phyloP scores from a whole-genome alignment of 179 eudicot genomes.

The Spinacia oleracea region DNA sequence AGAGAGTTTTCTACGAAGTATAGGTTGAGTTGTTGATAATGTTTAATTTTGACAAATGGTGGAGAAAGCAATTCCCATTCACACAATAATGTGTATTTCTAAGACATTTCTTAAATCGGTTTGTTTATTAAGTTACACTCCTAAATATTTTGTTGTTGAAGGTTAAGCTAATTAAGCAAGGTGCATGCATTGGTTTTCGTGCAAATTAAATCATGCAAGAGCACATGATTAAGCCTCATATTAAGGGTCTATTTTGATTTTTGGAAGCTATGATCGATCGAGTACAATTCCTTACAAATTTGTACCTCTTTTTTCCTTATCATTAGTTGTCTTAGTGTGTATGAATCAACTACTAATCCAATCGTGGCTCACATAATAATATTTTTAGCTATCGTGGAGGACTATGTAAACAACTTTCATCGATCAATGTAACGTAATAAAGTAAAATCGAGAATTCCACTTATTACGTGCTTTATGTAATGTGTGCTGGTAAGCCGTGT shows the following conservation, averaged over 20 bases:
- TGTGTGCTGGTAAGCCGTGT: too few relatives aligned
- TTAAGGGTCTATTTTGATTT: slow-evolving; percentile 5
- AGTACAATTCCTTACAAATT: not conserved
- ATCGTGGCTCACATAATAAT: too few relatives aligned
- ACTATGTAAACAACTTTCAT: too few relatives aligned
- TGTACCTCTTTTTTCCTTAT: not conserved
- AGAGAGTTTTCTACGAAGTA: too few relatives aligned
- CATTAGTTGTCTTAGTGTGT: not conserved
- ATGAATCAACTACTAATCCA: too few relatives aligned
- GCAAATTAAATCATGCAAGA: slow-evolving; percentile 3
- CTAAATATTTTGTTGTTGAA: slow-evolving; percentile 11
- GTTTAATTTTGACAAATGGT: not conserved
- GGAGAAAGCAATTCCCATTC: not conserved
- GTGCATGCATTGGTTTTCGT: slow-evolving; percentile 1
- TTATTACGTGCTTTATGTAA: too few relatives aligned
- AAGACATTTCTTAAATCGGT: not conserved
- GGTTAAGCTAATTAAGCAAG: slow-evolving; percentile 13
- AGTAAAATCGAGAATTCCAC: too few relatives aligned
- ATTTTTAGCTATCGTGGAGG: too few relatives aligned
- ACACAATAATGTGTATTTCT: not conserved
- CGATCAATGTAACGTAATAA: too few relatives aligned
- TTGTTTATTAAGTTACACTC: not conserved
- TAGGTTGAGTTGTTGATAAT: too few relatives aligned
- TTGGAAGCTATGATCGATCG: not conserved
- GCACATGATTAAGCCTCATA: slow-evolving; percentile 29